Conservation (phyloP, 2,329 filamentous ascomycete species). For the Colletotrichum eleusines region DNA sequence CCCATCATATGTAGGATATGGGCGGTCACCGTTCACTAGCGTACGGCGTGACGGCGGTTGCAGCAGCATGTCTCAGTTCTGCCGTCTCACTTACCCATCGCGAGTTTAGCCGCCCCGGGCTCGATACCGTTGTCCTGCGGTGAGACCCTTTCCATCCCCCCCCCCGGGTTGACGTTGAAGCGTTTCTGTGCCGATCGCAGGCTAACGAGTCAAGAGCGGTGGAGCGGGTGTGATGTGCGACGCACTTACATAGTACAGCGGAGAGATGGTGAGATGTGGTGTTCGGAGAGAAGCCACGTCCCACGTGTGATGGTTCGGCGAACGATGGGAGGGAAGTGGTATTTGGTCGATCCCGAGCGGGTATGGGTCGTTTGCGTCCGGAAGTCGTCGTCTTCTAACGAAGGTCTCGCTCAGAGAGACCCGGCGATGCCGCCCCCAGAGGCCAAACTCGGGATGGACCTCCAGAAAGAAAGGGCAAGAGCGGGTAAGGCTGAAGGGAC, state of each 20-base stretch:
- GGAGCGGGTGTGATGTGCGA: neutral
- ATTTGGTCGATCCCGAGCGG: neutral
- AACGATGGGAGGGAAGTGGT: neutral
- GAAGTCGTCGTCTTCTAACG: neutral
- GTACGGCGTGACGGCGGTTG: neutral
- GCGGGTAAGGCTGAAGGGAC: neutral
- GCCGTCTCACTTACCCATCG: neutral
- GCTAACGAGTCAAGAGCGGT: neutral
- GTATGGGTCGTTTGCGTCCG: neutral
- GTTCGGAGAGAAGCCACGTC: neutral
- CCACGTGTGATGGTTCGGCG: neutral
- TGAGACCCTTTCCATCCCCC: neutral
- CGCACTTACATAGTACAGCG: neutral
- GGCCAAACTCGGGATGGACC: neutral
- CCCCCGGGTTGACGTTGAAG: neutral
- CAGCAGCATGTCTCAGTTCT: neutral
- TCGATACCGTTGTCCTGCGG: no score
- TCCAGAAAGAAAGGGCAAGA: neutral
- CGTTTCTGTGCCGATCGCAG: no score
- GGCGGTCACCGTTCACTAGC: neutral
- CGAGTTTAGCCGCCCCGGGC: neutral
- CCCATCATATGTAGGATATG: neutral
- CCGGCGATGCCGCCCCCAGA: neutral
- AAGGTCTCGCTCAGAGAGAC: neutral
- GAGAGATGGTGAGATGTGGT: no score